phyloP scores from a whole-genome alignment of 2,329 filamentous ascomycete species.

The Aureobasidium vineae region DNA sequence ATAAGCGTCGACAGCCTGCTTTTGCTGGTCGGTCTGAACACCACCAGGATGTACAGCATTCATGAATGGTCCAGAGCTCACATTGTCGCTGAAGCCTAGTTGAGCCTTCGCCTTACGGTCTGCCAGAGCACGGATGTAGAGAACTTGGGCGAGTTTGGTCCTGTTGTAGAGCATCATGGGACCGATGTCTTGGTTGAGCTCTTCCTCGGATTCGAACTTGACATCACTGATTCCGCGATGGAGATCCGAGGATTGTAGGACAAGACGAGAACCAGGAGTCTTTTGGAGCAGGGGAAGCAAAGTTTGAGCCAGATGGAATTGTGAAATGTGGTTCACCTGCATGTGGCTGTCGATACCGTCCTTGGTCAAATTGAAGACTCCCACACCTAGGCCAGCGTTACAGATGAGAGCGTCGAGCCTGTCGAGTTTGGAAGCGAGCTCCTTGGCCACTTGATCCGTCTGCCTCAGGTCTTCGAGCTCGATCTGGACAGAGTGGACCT shows the following conservation, averaged over 20 bases:
- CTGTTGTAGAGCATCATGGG: slow-evolving; percentile 51
- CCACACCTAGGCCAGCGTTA: slow-evolving; percentile 53
- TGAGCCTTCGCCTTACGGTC: slow-evolving; percentile 42
- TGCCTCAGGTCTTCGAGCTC: slow-evolving; percentile 50
- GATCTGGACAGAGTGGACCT: slow-evolving; percentile 48
- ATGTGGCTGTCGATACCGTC: slow-evolving; percentile 54
- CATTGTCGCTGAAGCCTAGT: slow-evolving; percentile 36
- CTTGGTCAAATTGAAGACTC: slow-evolving; percentile 49
- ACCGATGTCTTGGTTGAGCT: slow-evolving; percentile 53
- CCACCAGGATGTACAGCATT: slow-evolving; percentile 53
- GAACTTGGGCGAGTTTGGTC: slow-evolving; percentile 51
- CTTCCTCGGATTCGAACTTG: slow-evolving; percentile 46
- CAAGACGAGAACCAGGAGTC: slow-evolving; percentile 49
- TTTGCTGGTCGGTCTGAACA: slow-evolving; percentile 49
- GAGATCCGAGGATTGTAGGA: slow-evolving; percentile 52
- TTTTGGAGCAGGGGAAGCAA: slow-evolving; percentile 48
- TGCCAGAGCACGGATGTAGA: slow-evolving; percentile 47
- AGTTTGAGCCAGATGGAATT: slow-evolving; percentile 50
- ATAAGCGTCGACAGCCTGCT: slow-evolving; percentile 53
- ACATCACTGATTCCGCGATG: slow-evolving; percentile 44
- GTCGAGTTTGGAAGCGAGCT: slow-evolving; percentile 44
- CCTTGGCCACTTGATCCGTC: slow-evolving; percentile 48
- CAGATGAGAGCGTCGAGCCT: slow-evolving; percentile 50
- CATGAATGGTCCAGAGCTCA: slow-evolving; percentile 42
- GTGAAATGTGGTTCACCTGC: slow-evolving; percentile 53